Evolutionary conservation across 2,329 filamentous ascomycete genomes (phyloP).

Genomic region (Chaetomiaceae sp.): DNA sequence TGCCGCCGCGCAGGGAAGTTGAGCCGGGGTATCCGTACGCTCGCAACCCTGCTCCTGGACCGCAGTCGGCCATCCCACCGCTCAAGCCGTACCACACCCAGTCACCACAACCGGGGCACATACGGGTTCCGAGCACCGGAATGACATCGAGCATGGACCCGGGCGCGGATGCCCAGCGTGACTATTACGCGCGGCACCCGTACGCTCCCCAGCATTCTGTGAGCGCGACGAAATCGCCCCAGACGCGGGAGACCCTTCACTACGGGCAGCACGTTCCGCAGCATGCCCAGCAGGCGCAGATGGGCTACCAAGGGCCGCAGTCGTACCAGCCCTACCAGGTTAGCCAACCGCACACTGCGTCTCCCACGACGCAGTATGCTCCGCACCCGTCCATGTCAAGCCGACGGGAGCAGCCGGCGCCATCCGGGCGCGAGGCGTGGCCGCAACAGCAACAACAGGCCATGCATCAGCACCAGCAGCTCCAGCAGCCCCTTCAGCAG

Average conservation of each 20-base stretch:
- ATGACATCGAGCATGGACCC: constrained; percentile 40
- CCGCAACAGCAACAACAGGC: constrained; percentile 32
- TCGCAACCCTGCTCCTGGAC: constrained; percentile 36
- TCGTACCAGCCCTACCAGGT: constrained; percentile 41
- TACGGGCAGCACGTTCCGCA: constrained; percentile 24
- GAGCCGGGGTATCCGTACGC: constrained; percentile 46
- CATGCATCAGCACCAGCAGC: constrained; percentile 10
- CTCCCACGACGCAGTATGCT: constrained; percentile 53
- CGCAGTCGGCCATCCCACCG: constrained; percentile 48
- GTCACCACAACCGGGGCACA: constrained; percentile 48
- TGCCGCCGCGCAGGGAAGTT: constrained; percentile 45
- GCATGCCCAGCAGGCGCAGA: constrained; percentile 24
- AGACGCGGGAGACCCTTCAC: constrained; percentile 22
- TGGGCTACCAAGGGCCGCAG: constrained; percentile 25
- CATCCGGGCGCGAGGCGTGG: constrained; percentile 34
- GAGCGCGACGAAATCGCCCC: constrained; percentile 31
- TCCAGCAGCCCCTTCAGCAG: constrained; percentile 16
- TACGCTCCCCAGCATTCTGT: constrained; percentile 33
- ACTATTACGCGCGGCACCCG: constrained; percentile 44
- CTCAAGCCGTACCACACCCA: constrained; percentile 49
- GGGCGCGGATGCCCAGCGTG: constrained; percentile 34
- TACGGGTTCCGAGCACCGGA: constrained; percentile 42
- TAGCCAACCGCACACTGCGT: constrained; percentile 36
- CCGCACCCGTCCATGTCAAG: constrained; percentile 43
- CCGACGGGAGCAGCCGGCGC: constrained; percentile 39